Base-by-base conservation (phyloP, 2,329 filamentous ascomycete genomes). In the Blumeria graminis region DNA sequence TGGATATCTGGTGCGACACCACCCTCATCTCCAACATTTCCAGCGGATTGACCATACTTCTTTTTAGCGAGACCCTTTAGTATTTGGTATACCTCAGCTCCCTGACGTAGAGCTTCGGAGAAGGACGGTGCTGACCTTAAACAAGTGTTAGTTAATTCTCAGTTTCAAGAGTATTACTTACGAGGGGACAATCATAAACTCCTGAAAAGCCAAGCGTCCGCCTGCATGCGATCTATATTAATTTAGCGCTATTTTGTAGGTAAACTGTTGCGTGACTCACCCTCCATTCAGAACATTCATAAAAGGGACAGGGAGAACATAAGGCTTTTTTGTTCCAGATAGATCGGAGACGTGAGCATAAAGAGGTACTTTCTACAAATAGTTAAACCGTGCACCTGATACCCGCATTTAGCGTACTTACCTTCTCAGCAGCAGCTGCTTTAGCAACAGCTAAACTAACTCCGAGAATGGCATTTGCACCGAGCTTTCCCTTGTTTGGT, bases 1-100 rank as follows among this genome's bases (percentile, higher is more conserved):
- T 95, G 87, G 69, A 98, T 96, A 81, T 96, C 89, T 65, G 92
- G 92, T 65, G 92, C 92, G 69, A 98, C 92, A 83, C 92, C 92
- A 78, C 92, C 92, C 82, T 98, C 92, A 70, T 98, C 92, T 74
- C 92, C 92, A 64, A 98, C 92, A 71, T 98, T 98, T 71, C 90
- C 92, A 63, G 92, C 92, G 62, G 92, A 95, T 74, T 94, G 90
- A 69, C 92, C 92, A 72, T 98, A 98, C 80, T 86, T 92, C 86
- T 95, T 92, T 86, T 96, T 96, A 71, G 92, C 89, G 60, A 96
- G 81, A 66, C 77, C 68, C 84, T 98, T 98, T 67, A 98, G 85
- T 74, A 86, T 84, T 74, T 96, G 90, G 83, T 98, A 98, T 67
- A 95, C 88, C 75, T 98, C 92, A 66, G 90, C 74, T 71, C 92